Evolutionary conservation across 2,329 filamentous ascomycete species (phyloP).

Genomic region (Pseudophaeomoniella oleicola): DNA sequence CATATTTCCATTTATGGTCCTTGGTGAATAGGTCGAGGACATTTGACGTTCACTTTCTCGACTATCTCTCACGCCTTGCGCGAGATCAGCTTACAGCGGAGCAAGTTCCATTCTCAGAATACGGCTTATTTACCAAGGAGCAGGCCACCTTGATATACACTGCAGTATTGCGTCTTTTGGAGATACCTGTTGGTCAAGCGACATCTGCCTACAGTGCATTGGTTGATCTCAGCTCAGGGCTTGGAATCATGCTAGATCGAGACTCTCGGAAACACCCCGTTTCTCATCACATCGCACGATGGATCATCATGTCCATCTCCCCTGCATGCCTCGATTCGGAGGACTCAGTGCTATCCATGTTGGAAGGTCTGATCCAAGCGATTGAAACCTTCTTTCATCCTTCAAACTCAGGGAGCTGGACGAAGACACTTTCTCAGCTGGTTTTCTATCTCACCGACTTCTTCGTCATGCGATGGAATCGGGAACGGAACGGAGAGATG

Average conservation of each 20-base stretch:
- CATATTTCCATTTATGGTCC: slow-evolving; percentile 94
- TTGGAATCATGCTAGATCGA: slow-evolving; percentile 76
- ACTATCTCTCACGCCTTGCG: slow-evolving; percentile 75
- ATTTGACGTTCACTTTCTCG: slow-evolving; percentile 76
- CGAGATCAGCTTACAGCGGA: slow-evolving; percentile 64
- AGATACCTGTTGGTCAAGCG: slow-evolving; percentile 92
- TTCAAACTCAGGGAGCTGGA: slow-evolving; percentile 89
- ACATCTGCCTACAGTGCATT: slow-evolving; percentile 74
- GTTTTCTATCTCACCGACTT: slow-evolving; percentile 88
- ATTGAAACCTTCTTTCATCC: slow-evolving; percentile 98
- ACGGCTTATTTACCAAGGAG: slow-evolving; percentile 83
- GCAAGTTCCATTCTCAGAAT: slow-evolving; percentile 66
- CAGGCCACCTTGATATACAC: slow-evolving; percentile 92
- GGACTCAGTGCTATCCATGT: slow-evolving; percentile 65
- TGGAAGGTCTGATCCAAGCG: slow-evolving; percentile 85
- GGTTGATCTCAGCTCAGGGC: slow-evolving; percentile 68
- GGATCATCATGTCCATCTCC: slow-evolving; percentile 86
- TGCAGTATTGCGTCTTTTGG: slow-evolving; percentile 70
- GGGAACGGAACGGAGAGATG: slow-evolving; percentile 84
- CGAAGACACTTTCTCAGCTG: slow-evolving; percentile 74
- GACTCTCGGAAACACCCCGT: slow-evolving; percentile 88
- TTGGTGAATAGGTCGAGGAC: slow-evolving; percentile 78
- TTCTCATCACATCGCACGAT: slow-evolving; percentile 80
- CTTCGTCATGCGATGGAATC: slow-evolving; percentile 95
- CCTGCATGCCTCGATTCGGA: slow-evolving; percentile 64